phyloP scores from a whole-genome alignment of 768 basidiomycete genomes.

The Leucocoprinus leucothites region DNA sequence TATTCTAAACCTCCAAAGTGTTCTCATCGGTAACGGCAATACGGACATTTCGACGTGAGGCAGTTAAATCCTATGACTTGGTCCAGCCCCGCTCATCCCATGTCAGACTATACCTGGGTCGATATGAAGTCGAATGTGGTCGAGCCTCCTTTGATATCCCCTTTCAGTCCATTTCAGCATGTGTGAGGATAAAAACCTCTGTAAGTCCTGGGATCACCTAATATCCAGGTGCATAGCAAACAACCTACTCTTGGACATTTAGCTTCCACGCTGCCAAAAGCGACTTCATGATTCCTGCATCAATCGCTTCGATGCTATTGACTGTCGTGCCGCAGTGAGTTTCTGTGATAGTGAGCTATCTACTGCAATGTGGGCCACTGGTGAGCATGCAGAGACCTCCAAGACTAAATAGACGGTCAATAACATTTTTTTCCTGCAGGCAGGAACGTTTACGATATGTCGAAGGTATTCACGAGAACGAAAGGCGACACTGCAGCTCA shows the following conservation, averaged over 20 bases:
- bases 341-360: conserved; percentile 64
- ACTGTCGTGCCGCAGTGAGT: conserved; percentile 60
- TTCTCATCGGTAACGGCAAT: conserved; percentile 63
- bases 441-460: conserved; percentile 55
- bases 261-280: conserved; percentile 69
- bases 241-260: too few species aligned
- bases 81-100: not conserved
- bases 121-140: conserved; percentile 61
- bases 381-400: conserved; percentile 24
- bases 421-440: too few species aligned
- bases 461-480: conserved; percentile 34
- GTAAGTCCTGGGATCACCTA: conserved; percentile 33
- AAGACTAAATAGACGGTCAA: too few species aligned
- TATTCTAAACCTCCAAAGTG: conserved; percentile 60
- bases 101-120: conserved; percentile 36
- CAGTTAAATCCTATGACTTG: not conserved
- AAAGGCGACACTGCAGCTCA: not conserved
- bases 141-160: conserved; percentile 53
- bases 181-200: conserved; percentile 61
- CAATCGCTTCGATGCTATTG: conserved; percentile 60
- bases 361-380: conserved; percentile 38
- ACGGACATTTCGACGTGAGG: conserved; percentile 44
- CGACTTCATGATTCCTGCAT: conserved; percentile 58
- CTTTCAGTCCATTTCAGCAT: conserved; percentile 47
- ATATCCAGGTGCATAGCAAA: too few species aligned